phyloP scores from a whole-genome alignment of 768 basidiomycete genomes.

The Boletus pseudopeckii region DNA sequence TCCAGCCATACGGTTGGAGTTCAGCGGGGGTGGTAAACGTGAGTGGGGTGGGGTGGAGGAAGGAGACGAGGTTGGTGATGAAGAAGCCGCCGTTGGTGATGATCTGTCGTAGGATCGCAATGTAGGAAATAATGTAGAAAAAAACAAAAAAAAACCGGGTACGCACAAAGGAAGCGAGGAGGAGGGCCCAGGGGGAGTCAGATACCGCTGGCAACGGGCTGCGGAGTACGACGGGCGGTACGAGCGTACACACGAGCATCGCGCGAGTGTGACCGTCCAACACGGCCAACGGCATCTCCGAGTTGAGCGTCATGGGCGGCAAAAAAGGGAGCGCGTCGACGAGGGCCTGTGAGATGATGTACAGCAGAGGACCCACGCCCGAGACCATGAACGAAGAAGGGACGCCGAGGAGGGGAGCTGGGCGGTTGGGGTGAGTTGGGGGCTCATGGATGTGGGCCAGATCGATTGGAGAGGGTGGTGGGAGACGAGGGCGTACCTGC shows the following conservation, averaged over 20 bases:
- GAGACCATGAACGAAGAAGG: slow-evolving; percentile 82
- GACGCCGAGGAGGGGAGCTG: slow-evolving; percentile 61
- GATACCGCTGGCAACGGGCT: slow-evolving; percentile 50
- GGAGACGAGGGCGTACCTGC: slow-evolving; percentile 42
- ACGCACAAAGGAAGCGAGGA: slow-evolving; percentile 68
- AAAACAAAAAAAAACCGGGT: too few species aligned
- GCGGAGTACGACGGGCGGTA: slow-evolving; percentile 62
- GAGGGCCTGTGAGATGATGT: slow-evolving; percentile 55
- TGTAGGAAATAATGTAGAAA: too few species aligned
- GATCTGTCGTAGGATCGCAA: slow-evolving; percentile 37
- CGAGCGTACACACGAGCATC: slow-evolving; percentile 71
- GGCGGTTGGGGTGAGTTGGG: background rate
- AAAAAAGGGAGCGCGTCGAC: slow-evolving; percentile 54
- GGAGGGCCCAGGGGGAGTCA: slow-evolving; percentile 71
- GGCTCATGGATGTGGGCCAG: background rate
- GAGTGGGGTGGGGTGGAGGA: slow-evolving; percentile 70
- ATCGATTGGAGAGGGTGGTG: background rate
- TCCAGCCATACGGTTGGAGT: slow-evolving; percentile 82
- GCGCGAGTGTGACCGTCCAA: slow-evolving; percentile 80
- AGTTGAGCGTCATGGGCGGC: slow-evolving; percentile 45
- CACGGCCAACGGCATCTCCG: slow-evolving; percentile 70
- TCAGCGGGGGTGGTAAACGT: slow-evolving; percentile 74
- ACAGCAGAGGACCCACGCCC: slow-evolving; percentile 61
- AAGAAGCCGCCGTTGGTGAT: slow-evolving; percentile 82
- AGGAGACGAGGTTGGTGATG: slow-evolving; percentile 67